These are phyloP conservation scores for Groenewaldozyma sp. DNA, from an alignment of 1,139 yeast genomes.

Conservation along the genomic window DNA sequence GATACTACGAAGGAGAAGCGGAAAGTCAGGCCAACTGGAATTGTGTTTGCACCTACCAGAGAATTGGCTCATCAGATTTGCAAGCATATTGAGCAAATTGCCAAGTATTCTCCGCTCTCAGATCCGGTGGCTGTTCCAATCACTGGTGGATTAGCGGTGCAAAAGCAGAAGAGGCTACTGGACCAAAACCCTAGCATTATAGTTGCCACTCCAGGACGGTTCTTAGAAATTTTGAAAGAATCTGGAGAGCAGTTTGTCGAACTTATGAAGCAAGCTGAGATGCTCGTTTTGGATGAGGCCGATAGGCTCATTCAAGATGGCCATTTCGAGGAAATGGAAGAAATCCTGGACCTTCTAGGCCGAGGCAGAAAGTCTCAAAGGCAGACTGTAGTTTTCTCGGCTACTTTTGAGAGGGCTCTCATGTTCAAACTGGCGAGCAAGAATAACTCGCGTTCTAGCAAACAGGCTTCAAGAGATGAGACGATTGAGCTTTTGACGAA, in stretches of 20 bases:
- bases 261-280: slow-evolving; percentile 54
- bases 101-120: slow-evolving; percentile 46
- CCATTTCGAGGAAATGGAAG: slow-evolving; percentile 87
- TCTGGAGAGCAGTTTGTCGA: slow-evolving; percentile 35
- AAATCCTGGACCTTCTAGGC: slow-evolving; percentile 50
- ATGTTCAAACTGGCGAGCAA: slow-evolving; percentile 58
- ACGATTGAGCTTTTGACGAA: slow-evolving; percentile 31
- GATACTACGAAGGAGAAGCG: slow-evolving; percentile 17
- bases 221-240: slow-evolving; percentile 69
- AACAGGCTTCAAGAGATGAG: slow-evolving; percentile 26
- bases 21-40: slow-evolving; percentile 50
- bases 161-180: slow-evolving; percentile 78
- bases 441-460: slow-evolving; percentile 17
- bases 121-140: slow-evolving; percentile 60
- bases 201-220: slow-evolving; percentile 95
- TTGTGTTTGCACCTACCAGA: slow-evolving; percentile 90
- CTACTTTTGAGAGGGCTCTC: slow-evolving; percentile 80
- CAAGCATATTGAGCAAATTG: slow-evolving; percentile 57
- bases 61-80: slow-evolving; percentile 94
- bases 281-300: slow-evolving; percentile 91
- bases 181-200: slow-evolving; percentile 68
- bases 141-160: slow-evolving; percentile 92
- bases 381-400: slow-evolving; percentile 91
- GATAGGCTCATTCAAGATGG: slow-evolving; percentile 93
- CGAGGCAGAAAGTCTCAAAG: slow-evolving; percentile 47